These are phyloP conservation scores for Selaginella moellendorffii DNA, from an alignment of 75 land plant species.

Conservation along the genomic window DNA sequence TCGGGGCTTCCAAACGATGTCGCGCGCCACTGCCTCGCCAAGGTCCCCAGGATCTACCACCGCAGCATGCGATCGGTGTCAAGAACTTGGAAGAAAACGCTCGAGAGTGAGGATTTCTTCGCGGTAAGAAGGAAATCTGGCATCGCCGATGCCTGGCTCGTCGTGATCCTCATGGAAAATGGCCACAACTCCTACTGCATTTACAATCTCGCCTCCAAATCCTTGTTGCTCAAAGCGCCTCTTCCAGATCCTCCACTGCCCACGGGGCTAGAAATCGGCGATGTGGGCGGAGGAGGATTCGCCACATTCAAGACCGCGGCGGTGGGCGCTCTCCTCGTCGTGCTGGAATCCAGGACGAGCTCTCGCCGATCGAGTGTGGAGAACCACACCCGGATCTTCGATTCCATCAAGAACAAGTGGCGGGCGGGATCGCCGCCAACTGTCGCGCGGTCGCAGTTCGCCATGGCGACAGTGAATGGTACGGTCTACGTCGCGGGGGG, in stretches of 20 bases:
- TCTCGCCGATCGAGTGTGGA: neutral
- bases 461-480: neutral
- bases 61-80: slow-evolving; percentile 48
- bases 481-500: neutral
- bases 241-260: neutral
- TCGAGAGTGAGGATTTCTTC: slow-evolving; percentile 47
- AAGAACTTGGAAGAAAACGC: slow-evolving; percentile 51
- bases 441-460: neutral
- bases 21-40: slow-evolving; percentile 50
- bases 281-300: too few relatives aligned
- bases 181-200: neutral
- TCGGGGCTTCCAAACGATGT: slow-evolving; percentile 89
- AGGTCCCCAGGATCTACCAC: slow-evolving; percentile 40
- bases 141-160: neutral
- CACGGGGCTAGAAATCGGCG: neutral
- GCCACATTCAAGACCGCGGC: neutral
- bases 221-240: neutral
- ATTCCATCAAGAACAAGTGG: neutral
- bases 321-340: neutral
- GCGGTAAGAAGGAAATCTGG: neutral
- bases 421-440: neutral
- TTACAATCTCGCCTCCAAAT: neutral
- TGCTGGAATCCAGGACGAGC: neutral
- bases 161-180: neutral
- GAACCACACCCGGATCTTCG: neutral